phyloP scores from a whole-genome alignment of 1,284 basidiomycete species.

The Ceratobasidium sp. region DNA sequence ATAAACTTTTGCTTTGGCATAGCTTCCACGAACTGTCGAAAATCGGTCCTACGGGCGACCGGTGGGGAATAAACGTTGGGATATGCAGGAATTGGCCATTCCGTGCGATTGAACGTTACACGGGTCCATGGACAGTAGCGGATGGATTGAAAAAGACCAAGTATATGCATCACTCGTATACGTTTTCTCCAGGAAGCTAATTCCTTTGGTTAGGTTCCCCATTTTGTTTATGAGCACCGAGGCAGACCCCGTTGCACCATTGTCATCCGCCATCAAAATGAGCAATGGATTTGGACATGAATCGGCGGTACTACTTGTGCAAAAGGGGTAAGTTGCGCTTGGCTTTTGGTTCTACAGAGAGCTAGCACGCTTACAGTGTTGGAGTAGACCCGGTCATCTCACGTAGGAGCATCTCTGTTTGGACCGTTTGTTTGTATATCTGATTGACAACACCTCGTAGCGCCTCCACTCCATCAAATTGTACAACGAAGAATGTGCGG shows the following conservation, averaged over 20 bases:
- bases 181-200: neutral
- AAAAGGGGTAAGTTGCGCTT: conserved; percentile 47
- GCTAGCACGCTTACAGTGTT: no score
- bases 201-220: conserved; percentile 42
- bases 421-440: no score
- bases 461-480: conserved; percentile 47
- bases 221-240: conserved; percentile 48
- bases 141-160: conserved; percentile 22
- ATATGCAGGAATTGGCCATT: neutral
- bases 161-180: neutral
- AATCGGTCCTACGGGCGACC: neutral
- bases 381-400: neutral
- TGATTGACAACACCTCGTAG: no score
- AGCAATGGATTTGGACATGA: conserved; percentile 45
- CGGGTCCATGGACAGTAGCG: neutral
- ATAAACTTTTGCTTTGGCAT: neutral
- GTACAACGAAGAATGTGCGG: conserved; percentile 46
- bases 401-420: no score
- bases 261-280: conserved; percentile 46
- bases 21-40: conserved; percentile 25
- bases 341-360: no score
- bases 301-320: conserved; percentile 46
- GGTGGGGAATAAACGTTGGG: neutral
- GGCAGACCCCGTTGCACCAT: conserved; percentile 49
- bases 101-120: neutral